A percentile compares a stretch with the other conserved stretches of the same genome.
phyloP scores from a whole-genome alignment of 345 rosid genomes.

The Eucalyptus viminalis region DNA sequence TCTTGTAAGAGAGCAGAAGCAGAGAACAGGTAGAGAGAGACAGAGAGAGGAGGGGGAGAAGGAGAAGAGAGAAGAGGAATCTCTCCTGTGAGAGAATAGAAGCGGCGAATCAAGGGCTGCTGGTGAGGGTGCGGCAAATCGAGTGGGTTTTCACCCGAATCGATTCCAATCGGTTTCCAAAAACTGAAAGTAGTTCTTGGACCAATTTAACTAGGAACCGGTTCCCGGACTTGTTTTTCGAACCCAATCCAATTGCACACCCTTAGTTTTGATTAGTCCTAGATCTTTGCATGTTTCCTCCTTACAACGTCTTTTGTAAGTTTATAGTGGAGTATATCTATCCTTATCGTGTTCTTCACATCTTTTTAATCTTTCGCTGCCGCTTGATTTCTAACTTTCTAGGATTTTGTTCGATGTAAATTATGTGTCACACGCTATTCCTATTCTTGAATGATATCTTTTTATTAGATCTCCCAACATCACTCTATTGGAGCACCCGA shows the following conservation, averaged over 20 bases:
- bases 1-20: background rate
- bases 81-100: background rate
- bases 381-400: background rate
- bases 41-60: background rate
- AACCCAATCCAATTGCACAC: too few species aligned
- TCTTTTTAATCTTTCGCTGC: background rate
- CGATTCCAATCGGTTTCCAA: too few species aligned
- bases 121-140: too few species aligned
- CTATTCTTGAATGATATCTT: background rate
- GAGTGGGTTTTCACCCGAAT: too few species aligned
- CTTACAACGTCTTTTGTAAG: background rate
- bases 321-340: background rate
- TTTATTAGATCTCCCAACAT: too few species aligned
- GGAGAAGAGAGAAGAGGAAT: background rate
- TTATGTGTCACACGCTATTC: background rate
- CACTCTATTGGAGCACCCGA: background rate
- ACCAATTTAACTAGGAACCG: too few species aligned
- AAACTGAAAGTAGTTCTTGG: too few species aligned
- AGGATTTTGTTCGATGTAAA: background rate
- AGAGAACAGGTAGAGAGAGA: background rate
- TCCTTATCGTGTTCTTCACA: background rate
- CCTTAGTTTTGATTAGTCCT: background rate
- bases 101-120: background rate
- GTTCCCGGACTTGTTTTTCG: too few species aligned
- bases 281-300: background rate